Base-by-base conservation (phyloP, 495 filamentous ascomycete genomes). In the Aspergillus sclerotiicarbonarius region DNA sequence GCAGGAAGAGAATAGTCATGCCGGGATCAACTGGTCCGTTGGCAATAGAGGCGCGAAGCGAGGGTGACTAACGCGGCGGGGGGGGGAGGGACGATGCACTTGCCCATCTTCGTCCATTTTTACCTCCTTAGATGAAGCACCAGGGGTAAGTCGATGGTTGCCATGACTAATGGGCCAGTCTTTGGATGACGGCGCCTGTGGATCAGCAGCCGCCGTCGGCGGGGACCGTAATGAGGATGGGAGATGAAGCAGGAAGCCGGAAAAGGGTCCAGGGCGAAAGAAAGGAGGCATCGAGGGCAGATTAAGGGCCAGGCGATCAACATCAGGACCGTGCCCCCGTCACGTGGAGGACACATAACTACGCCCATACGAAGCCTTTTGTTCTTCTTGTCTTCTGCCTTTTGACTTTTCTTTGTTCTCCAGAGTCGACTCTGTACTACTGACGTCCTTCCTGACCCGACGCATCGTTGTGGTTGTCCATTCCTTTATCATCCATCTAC, bases 291-390 rank as follows among this genome's bases (percentile, higher is more conserved):
- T 37, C 41, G 1, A 49, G 30, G 47, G 56, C 37, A 53, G 53
- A 59, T 56, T 44, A 59, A 59, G 56, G 53, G 46, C 51, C 44
- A 62, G 52, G 29, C 47, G 47, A 50, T 56, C 33, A 56, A 25
- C 53, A 55, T 49, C 60, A 57, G 56, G 61, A 54, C 56, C 56
- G 56, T 58, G 56, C 44, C 58, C 55, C 46, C 44, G 29, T 62
- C 61, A 62, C 61, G 61, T 62, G 61, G 61, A 53, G 53, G 33
- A 43, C 32, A 50, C 29, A 50, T 50, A 50, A 29, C 47, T 50
- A 50, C 51, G 13, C 33, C 29, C 21, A 21, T 20, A 21, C 51
- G 19, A 53, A 43, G 35, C 29, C 16, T 43, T 29, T 37, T 32
- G 21, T 53, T 39, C 20, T 53, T 20, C 51, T 43, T 18, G 16